A percentile compares a stretch with the other conserved stretches of the same genome.
phyloP scores from a whole-genome alignment of 1,284 basidiomycete genomes.

The Pascua sp. region DNA sequence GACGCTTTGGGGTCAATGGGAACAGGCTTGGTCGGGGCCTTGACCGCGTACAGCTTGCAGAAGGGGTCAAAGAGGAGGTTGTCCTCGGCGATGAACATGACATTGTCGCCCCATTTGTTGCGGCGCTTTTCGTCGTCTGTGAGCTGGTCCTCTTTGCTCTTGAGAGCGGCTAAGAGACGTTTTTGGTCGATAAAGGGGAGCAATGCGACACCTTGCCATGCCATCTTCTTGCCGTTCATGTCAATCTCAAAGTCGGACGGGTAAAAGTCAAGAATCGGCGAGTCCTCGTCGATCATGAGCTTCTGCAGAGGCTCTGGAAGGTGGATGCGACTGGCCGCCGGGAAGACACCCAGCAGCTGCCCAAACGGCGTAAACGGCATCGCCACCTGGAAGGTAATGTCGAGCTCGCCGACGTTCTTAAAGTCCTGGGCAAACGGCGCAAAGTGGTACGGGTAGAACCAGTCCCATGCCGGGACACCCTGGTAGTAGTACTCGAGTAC shows the following conservation, averaged over 20 bases:
- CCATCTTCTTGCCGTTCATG: constrained; percentile 99
- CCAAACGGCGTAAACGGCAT: constrained; percentile 92
- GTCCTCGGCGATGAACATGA: constrained; percentile 79
- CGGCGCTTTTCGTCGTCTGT: constrained; percentile 76
- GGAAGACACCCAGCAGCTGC: constrained; percentile 97
- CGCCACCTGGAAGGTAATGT: constrained; percentile 59
- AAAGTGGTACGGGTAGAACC: constrained; percentile 99
- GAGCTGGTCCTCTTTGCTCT: constrained; percentile 65
- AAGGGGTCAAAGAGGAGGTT: constrained; percentile 82
- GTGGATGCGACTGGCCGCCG: constrained; percentile 83
- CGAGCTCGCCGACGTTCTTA: constrained; percentile 69
- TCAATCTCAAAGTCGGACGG: constrained; percentile 90
- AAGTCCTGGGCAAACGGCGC: constrained; percentile 98
- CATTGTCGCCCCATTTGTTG: constrained; percentile 81
- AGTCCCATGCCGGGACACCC: constrained; percentile 97
- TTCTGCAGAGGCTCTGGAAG: constrained; percentile 82
- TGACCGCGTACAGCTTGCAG: constrained; percentile 80
- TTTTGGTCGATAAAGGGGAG: constrained; percentile 92
- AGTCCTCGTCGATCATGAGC: constrained; percentile 82
- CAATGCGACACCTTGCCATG: constrained; percentile 97
- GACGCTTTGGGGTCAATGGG: constrained; percentile 66
- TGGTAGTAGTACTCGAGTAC: constrained; percentile 98
- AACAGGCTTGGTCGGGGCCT: constrained; percentile 60
- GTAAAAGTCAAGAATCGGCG: constrained; percentile 96
- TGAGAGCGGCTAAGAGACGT: constrained; percentile 79